Evolutionary conservation across 192 early-diverging fungal genomes (phyloP), one percentile per base, ranked within the genome.

Genomic region (Podochytrium sp.): DNA sequence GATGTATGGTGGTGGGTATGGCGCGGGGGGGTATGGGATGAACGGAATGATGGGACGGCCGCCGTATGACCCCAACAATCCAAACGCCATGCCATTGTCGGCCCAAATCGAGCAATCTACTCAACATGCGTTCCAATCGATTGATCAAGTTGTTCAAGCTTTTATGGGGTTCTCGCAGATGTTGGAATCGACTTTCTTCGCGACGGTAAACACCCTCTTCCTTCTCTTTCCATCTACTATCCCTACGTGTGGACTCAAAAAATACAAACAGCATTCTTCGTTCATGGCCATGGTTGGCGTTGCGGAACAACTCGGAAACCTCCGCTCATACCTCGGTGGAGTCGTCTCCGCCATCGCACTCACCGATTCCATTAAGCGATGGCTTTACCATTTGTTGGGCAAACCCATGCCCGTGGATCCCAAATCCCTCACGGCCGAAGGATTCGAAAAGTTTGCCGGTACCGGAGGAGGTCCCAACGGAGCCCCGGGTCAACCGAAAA

Each of bases 151-250:
- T 42, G 96, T 99, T 14, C 93, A 94, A 41, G 93, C 95, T 0
- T 99, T 99, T 88, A 95, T 92, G 38, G 96, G 96, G 16, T 97
- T 99, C 84, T 90, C 95, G 7, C 94, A 95, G 58, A 98, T 99
- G 97, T 90, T 99, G 37, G 97, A 98, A 65, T 95, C 94, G 1
- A 99, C 97, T 4, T 98, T 95, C 77, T 92, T 95, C 84, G 95
- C 97, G 23, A 99, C 97, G 0, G 93, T 96, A 76, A 70, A 32
- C 16, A 37, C 20, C 10, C 29, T 32, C 43, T 47, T 62, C 38
- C 38, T 93, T 92, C 10, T 91, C 86, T 7, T 93, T 94, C 32
- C 27, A 20, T 39, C 63, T 92, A 20, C 3, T 27, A 14, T 55
- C 7, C 23, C 52, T 55, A 27, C 23, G 23, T 16, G 29, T 61